Evolutionary conservation across 208 protist genomes (phyloP).

Genomic region (Leishmania aethiopica): DNA sequence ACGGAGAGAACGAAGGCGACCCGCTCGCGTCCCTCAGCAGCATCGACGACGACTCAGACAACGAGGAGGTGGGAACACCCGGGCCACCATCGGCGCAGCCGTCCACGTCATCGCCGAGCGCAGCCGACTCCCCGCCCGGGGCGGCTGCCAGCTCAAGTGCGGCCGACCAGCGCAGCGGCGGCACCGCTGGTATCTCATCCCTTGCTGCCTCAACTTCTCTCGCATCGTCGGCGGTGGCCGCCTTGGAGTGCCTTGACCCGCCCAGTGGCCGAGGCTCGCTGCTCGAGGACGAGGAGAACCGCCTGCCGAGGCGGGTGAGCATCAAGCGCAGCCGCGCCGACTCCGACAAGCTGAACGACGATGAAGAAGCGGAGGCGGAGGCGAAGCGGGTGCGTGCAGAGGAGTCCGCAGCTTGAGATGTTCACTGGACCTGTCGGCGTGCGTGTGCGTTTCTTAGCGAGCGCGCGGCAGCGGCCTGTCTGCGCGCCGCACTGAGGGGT

Average conservation of each 20-base stretch:
- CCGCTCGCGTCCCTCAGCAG: conserved; percentile 25
- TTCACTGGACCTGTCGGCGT: neutral
- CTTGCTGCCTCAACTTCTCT: neutral
- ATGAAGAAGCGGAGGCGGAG: conserved; percentile 26
- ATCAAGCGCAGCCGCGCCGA: conserved; percentile 20
- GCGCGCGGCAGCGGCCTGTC: neutral
- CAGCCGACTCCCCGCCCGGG: neutral
- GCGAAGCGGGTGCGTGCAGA: conserved; percentile 13
- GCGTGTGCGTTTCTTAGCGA: neutral
- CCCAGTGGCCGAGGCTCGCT: conserved; percentile 21
- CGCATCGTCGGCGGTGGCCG: neutral
- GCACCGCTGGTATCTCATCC: neutral
- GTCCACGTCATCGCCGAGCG: neutral
- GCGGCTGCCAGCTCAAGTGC: neutral
- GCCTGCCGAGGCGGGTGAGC: conserved; percentile 22
- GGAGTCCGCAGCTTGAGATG: conserved; percentile 13
- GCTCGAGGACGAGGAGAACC: conserved; percentile 35
- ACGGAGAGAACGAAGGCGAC: conserved; percentile 14
- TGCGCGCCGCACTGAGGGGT: neutral
- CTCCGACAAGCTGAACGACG: conserved; percentile 15
- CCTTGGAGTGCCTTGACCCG: conserved; percentile 13
- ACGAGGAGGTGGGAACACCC: conserved; percentile 13
- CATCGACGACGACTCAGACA: conserved; percentile 17
- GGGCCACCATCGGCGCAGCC: neutral
- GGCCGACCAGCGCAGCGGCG: conserved; percentile 15